A percentile compares a stretch with the other conserved stretches of the same genome.
phyloP scores from a whole-genome alignment of 139 green algal genomes.

The Coelastrella sp. region DNA sequence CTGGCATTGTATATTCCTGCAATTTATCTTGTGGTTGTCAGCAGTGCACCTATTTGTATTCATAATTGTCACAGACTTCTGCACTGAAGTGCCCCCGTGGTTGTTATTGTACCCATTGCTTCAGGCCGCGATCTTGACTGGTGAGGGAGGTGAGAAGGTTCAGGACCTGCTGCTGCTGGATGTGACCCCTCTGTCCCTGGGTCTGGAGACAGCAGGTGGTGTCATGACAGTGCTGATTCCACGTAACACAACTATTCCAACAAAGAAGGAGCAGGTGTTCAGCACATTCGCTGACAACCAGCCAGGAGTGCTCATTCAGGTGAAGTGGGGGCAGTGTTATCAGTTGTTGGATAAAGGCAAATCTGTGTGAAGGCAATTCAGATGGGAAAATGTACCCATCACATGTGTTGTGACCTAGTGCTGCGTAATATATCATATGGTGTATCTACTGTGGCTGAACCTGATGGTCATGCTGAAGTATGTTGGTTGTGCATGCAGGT shows the following conservation, averaged over 20 bases:
- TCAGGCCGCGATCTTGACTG: slow-evolving; percentile 96
- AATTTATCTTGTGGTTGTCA: no score
- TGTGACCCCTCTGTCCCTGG: slow-evolving; percentile 95
- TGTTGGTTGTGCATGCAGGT: slow-evolving; percentile 58
- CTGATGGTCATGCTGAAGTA: neutral
- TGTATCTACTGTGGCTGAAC: no score
- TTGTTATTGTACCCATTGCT: slow-evolving; percentile 32
- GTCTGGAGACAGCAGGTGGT: slow-evolving; percentile 90
- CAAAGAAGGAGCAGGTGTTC: slow-evolving; percentile 99
- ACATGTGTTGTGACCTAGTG: no score
- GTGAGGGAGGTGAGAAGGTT: slow-evolving; percentile 95
- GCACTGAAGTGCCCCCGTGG: neutral
- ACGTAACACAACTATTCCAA: slow-evolving; percentile 98
- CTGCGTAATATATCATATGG: no score
- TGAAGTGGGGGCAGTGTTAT: neutral
- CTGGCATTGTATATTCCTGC: no score
- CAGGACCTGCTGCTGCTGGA: slow-evolving; percentile 99
- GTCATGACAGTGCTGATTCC: slow-evolving; percentile 93
- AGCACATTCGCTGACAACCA: slow-evolving; percentile 99
- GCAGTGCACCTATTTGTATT: no score
- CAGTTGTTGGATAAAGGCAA: neutral
- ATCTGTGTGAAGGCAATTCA: neutral
- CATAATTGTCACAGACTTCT: no score
- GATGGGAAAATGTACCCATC: neutral
- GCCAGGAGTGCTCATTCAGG: slow-evolving; percentile 97